phyloP scores from a whole-genome alignment of 2,329 filamentous ascomycete species.

The Didymella glomerata region DNA sequence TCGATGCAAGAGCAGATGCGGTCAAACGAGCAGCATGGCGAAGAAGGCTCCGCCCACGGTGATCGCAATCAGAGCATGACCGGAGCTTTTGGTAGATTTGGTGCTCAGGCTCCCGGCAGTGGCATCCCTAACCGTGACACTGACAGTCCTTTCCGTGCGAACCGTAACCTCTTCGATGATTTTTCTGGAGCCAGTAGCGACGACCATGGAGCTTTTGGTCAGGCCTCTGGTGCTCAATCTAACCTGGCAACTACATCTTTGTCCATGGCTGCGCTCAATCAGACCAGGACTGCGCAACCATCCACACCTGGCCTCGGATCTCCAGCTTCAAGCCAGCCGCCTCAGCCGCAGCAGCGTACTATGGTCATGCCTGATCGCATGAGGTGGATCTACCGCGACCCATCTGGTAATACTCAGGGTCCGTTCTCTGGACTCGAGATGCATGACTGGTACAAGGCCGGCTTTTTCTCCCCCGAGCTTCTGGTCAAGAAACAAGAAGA shows the following conservation, averaged over 20 bases:
- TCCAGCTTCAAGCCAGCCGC: constrained; percentile 72
- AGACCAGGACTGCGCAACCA: constrained; percentile 46
- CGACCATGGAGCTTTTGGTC: constrained; percentile 41
- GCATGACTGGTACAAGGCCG: constrained; percentile 99
- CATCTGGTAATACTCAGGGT: constrained; percentile 88
- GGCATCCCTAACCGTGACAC: constrained; percentile 48
- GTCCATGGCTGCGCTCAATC: constrained; percentile 45
- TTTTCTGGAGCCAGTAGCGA: constrained; percentile 43
- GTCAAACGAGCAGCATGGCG: constrained; percentile 60
- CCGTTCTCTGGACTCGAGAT: constrained; percentile 97
- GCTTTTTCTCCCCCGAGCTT: constrained; percentile 94
- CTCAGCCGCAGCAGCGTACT: constrained; percentile 74
- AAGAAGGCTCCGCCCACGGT: constrained; percentile 61
- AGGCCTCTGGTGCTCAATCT: constrained; percentile 32
- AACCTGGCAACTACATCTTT: constrained; percentile 42
- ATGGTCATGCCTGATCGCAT: constrained; percentile 99
- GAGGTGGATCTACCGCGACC: constrained; percentile 98
- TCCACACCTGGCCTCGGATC: constrained; percentile 52
- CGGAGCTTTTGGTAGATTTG: constrained; percentile 73
- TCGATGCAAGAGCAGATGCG: constrained; percentile 95
- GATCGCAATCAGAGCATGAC: constrained; percentile 59
- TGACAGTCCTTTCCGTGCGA: constrained; percentile 52
- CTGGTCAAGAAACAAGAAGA: constrained; percentile 96
- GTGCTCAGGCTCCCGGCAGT: constrained; percentile 40
- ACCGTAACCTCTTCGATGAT: constrained; percentile 52